Evolutionary conservation across 441 rosid genomes (phyloP), one percentile per base, ranked within the genome.

Genomic region (Pelargonium fulgidum): DNA sequence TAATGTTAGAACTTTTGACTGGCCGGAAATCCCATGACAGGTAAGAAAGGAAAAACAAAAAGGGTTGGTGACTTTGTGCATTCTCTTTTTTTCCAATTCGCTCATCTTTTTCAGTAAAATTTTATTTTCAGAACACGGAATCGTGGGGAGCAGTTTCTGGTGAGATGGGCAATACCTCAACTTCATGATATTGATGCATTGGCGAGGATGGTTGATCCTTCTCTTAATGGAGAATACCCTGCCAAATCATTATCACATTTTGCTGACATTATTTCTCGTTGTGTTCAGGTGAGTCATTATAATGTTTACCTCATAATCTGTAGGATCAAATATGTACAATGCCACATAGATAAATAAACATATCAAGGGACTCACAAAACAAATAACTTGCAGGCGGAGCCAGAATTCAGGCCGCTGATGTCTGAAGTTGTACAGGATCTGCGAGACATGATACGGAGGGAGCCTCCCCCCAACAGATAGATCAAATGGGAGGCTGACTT

Each of bases 341-440:
- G 2, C 16, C 19, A 13, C 3, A 50, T 4, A 12, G n/a, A n/a
- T n/a, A n/a, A n/a, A 47, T 47, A 10, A 12, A 47, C 8, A 7
- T n/a, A 50, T 17, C 41, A 36, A 36, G 41, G 41, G 8, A 36
- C 67, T 47, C 68, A 7, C 12, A 61, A 24, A 67, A 33, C 19
- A 12, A 17, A 20, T 33, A 24, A 45, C 36, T 66, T 81, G 76
- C 87, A 94, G 98, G 76, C 88, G 63, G 82, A 83, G 72, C 98
- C 97, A 20, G 87, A 83, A 71, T 95, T 84, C 75, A 81, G 99
- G 85, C 91, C 97, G 3, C 82, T 63, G 41, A 90, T 95, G 96
- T 90, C 96, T 20, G 93, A 83, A 75, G 96, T 95, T 66, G 99
- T 92, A 59, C 99, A 95, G 81, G 98, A 95, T 77, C 87, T 95